These are phyloP conservation scores for Pelargonium citronellum DNA, from an alignment of 441 rosid genomes.

Conservation along the genomic window DNA sequence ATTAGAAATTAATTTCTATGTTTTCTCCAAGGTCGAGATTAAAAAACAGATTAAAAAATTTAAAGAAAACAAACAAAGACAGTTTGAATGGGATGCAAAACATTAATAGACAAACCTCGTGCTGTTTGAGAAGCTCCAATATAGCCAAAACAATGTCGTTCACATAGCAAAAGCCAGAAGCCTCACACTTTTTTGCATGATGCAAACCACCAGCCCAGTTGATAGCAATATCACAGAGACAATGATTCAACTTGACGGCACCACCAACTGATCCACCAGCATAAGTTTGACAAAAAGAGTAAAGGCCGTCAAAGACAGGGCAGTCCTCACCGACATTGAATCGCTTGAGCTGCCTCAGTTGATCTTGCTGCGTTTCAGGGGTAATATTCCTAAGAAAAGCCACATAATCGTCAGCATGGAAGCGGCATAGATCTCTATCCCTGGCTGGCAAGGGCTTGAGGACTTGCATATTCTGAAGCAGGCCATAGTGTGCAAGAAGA, in stretches of 20 bases:
- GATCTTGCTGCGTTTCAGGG: slow-evolving; percentile 45
- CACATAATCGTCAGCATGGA: slow-evolving; percentile 73
- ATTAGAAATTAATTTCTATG: too few species aligned
- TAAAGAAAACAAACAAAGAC: too few species aligned
- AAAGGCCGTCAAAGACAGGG: slow-evolving; percentile 36
- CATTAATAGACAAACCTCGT: slow-evolving; percentile 15
- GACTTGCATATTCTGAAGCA: slow-evolving; percentile 80
- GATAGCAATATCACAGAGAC: slow-evolving; percentile 65
- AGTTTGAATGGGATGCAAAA: too few species aligned
- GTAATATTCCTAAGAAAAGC: slow-evolving; percentile 61
- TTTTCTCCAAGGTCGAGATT: too few species aligned
- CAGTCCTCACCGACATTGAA: slow-evolving; percentile 58
- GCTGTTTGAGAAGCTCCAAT: slow-evolving; percentile 62
- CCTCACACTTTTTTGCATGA: slow-evolving; percentile 65
- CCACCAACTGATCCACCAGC: slow-evolving; percentile 75
- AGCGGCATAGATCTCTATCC: slow-evolving; percentile 49
- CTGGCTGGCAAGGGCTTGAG: slow-evolving; percentile 70
- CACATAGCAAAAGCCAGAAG: slow-evolving; percentile 57
- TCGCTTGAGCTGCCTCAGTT: slow-evolving; percentile 44
- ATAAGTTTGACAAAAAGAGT: slow-evolving; percentile 59
- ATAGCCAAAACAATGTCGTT: slow-evolving; percentile 78
- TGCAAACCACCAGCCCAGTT: slow-evolving; percentile 84
- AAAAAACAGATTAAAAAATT: too few species aligned
- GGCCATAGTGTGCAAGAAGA: slow-evolving; percentile 53
- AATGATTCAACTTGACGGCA: slow-evolving; percentile 60